Conservation (phyloP, 2,329 filamentous ascomycete species). For the Fusarium nygamai region DNA sequence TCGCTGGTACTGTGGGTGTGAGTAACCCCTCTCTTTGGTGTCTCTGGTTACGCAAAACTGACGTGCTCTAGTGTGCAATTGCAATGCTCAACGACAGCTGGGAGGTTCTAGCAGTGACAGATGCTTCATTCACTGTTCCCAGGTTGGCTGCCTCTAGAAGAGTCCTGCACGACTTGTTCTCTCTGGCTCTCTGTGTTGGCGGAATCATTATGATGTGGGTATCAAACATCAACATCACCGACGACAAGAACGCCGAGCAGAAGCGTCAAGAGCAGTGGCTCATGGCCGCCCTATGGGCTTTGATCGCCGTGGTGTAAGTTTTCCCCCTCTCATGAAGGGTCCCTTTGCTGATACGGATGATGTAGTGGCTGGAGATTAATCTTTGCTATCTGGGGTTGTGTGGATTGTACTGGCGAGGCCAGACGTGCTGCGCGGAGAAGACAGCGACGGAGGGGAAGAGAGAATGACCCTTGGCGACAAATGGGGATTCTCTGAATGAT, state of each 20-base stretch:
- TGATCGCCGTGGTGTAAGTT: conserved; percentile 44
- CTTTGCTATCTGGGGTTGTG: conserved; percentile 45
- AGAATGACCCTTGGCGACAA: conserved; percentile 36
- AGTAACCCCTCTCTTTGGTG: conserved; percentile 8
- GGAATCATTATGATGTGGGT: conserved; percentile 49
- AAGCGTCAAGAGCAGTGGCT: conserved; percentile 31
- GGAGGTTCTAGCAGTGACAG: conserved; percentile 46
- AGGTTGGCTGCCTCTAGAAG: conserved; percentile 43
- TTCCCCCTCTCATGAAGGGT: neutral
- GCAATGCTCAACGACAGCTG: conserved; percentile 52
- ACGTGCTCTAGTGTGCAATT: conserved; percentile 40
- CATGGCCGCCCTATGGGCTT: conserved; percentile 35
- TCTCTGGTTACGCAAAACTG: conserved; percentile 1
- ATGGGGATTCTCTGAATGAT: conserved; percentile 30
- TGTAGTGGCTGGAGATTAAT: conserved; percentile 42
- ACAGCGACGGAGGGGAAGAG: conserved; percentile 19
- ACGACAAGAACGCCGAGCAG: conserved; percentile 6
- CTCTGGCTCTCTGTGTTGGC: conserved; percentile 47
- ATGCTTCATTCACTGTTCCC: conserved; percentile 41
- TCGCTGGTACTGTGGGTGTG: conserved; percentile 48
- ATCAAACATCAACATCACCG: conserved; percentile 40
- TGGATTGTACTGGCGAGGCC: conserved; percentile 41
- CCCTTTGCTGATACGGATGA: neutral
- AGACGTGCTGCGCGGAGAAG: conserved; percentile 32
- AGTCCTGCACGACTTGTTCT: conserved; percentile 48